These are phyloP conservation scores for Aspergillus eucalypticola DNA, from an alignment of 2,329 filamentous ascomycete genomes.

Conservation along the genomic window DNA sequence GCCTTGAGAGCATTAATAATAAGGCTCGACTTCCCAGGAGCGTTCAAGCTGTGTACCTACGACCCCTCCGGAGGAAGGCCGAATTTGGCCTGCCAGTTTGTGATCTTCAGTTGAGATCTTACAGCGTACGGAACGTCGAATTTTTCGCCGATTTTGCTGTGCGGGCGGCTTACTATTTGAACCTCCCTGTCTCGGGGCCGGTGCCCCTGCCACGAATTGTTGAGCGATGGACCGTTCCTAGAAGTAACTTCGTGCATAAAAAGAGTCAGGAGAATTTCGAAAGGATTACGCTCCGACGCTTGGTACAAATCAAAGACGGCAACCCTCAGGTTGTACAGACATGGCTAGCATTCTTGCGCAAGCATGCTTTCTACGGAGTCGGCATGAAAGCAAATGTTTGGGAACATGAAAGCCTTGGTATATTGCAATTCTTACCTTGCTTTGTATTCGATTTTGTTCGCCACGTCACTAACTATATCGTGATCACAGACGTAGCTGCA, in stretches of 20 bases:
- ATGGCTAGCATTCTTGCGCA: conserved; percentile 89
- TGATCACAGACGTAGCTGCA: conserved; percentile 39
- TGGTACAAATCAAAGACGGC: conserved; percentile 92
- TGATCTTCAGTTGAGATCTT: conserved; percentile 91
- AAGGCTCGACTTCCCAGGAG: conserved; percentile 68
- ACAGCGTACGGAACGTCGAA: conserved; percentile 83
- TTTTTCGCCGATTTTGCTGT: conserved; percentile 95
- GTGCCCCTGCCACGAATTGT: conserved; percentile 81
- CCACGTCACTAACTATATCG: not conserved
- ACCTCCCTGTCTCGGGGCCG: conserved; percentile 81
- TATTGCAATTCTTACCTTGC: conserved; percentile 18
- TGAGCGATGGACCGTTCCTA: conserved; percentile 92
- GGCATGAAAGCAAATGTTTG: conserved; percentile 99
- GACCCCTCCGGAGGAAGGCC: conserved; percentile 74
- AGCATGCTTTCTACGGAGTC: conserved; percentile 92
- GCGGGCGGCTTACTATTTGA: conserved; percentile 90
- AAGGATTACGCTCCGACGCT: conserved; percentile 76
- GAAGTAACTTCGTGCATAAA: conserved; percentile 89
- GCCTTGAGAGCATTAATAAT: conserved; percentile 34
- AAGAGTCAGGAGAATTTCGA: conserved; percentile 99
- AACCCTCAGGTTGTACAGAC: conserved; percentile 83
- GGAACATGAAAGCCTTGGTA: conserved; percentile 77
- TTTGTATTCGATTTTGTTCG: not conserved
- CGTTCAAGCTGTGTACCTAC: conserved; percentile 82
- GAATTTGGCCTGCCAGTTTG: conserved; percentile 79